A percentile compares a stretch with the other conserved stretches of the same genome.
Conservation (phyloP, 768 basidiomycete species). For the Serendipita indica region DNA sequence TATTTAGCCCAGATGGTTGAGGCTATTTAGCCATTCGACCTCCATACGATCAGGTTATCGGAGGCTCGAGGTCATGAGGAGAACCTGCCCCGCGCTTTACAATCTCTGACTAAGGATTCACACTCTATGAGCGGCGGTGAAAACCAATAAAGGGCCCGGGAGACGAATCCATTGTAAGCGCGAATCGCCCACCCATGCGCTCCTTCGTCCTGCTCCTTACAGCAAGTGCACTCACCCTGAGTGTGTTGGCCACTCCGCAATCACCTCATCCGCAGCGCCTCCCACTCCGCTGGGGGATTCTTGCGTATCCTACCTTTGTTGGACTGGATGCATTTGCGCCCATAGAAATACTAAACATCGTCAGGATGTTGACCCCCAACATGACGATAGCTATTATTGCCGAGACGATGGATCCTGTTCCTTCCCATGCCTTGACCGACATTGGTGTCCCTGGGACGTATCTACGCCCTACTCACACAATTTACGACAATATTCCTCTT, state of each 20-base stretch:
- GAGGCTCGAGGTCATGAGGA: not conserved
- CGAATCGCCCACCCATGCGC: no score
- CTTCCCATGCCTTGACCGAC: not conserved
- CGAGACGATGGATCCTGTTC: slow-evolving; percentile 6
- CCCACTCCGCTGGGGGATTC: not conserved
- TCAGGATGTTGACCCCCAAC: not conserved
- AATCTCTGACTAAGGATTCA: no score
- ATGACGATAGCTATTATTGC: slow-evolving; percentile 8
- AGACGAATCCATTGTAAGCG: no score
- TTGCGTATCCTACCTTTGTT: not conserved
- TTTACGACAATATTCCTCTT: slow-evolving; percentile 3
- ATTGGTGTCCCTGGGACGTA: not conserved
- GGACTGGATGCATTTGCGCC: slow-evolving; percentile 10
- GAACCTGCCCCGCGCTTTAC: not conserved
- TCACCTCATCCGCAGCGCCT: not conserved
- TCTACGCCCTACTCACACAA: slow-evolving; percentile 8
- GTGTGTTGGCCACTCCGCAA: not conserved
- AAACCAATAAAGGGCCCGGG: no score
- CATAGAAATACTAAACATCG: slow-evolving; percentile 1
- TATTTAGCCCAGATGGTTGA: not conserved
- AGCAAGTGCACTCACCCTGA: not conserved
- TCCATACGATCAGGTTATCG: not conserved
- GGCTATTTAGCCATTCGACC: not conserved
- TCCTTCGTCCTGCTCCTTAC: not conserved
- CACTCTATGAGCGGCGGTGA: no score